These are phyloP conservation scores for Lactarius pseudohatsudake DNA, from an alignment of 768 basidiomycete genomes.

Conservation along the genomic window DNA sequence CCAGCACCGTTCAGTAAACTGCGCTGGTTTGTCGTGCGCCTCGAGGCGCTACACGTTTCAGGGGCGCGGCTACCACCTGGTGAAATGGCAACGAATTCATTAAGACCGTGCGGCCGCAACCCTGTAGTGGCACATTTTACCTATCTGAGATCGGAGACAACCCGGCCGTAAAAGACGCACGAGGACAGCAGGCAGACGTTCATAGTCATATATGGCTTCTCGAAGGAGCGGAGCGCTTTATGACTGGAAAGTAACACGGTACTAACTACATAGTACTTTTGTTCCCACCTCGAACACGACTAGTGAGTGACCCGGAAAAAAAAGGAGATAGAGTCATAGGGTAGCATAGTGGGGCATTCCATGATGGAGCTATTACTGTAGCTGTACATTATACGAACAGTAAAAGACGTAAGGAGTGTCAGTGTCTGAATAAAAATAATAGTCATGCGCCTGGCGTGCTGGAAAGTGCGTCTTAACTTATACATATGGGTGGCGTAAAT, in stretches of 20 bases:
- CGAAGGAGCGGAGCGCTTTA: neutral
- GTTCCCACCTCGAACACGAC: neutral
- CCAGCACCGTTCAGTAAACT: conserved; percentile 2
- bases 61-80: conserved; percentile 22
- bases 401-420: conserved; percentile 17
- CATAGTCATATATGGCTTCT: conserved; percentile 1
- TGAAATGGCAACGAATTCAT: conserved; percentile 15
- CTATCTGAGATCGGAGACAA: conserved; percentile 5
- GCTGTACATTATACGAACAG: conserved; percentile 21
- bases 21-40: conserved; percentile 21
- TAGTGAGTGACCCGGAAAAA: neutral
- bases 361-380: neutral
- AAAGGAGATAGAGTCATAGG: neutral
- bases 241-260: neutral
- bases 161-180: conserved; percentile 2
- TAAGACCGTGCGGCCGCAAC: conserved; percentile 16
- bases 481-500: conserved; percentile 27
- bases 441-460: conserved; percentile 24
- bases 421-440: conserved; percentile 13
- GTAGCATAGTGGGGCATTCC: neutral
- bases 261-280: conserved; percentile 9
- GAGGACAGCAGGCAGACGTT: conserved; percentile 20
- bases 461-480: conserved; percentile 8
- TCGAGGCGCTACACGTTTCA: conserved; percentile 26
- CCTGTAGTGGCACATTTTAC: neutral